Conservation (phyloP, 164 flowering plant species). For the Echeveria elegans region DNA sequence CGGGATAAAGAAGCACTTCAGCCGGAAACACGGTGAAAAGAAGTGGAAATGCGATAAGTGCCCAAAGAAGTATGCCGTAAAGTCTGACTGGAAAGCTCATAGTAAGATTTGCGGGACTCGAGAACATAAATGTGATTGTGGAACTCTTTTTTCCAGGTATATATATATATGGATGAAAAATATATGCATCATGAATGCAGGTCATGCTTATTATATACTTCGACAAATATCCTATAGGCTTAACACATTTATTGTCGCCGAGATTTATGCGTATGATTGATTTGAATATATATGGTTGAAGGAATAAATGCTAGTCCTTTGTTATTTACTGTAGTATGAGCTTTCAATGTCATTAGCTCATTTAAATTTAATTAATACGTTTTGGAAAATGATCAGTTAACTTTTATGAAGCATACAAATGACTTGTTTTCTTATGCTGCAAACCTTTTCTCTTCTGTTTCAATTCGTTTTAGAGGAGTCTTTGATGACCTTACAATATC, state of each 20-base stretch:
- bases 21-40: slow-evolving; percentile 81
- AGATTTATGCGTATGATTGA: background rate
- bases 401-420: background rate
- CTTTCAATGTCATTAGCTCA: background rate
- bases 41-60: slow-evolving; percentile 76
- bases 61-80: slow-evolving; percentile 75
- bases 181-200: background rate
- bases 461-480: background rate
- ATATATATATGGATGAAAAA: background rate
- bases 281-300: background rate
- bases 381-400: background rate
- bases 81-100: slow-evolving; percentile 87
- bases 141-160: slow-evolving; percentile 72
- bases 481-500: background rate
- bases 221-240: background rate
- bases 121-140: slow-evolving; percentile 76
- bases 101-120: slow-evolving; percentile 58
- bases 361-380: background rate
- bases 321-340: background rate
- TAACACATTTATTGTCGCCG: background rate
- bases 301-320: slow-evolving; percentile 4
- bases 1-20: slow-evolving; percentile 68
- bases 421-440: background rate
- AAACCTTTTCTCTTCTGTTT: background rate
- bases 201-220: background rate